Conservation (phyloP, 1,139 yeast species). For the Yamadazyma trypodendri region DNA sequence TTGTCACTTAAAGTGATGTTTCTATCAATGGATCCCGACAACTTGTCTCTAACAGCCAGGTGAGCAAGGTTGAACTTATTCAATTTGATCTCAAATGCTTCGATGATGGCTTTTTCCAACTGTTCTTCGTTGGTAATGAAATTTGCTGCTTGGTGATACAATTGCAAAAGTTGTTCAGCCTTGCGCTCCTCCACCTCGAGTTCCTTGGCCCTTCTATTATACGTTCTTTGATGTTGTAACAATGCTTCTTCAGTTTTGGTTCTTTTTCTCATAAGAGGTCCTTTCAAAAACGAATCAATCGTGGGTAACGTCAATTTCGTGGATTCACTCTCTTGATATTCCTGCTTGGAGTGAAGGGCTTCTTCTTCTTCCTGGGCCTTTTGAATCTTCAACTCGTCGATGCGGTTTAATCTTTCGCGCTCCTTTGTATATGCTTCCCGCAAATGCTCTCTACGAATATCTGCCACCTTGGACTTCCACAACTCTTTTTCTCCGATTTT, state of each 20-base stretch:
- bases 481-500: conserved; percentile 31
- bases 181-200: conserved; percentile 39
- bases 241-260: conserved; percentile 62
- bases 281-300: conserved; percentile 62
- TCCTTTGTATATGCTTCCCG: conserved; percentile 66
- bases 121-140: conserved; percentile 68
- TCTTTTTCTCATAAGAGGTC: conserved; percentile 70
- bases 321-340: conserved; percentile 48
- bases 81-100: conserved; percentile 52
- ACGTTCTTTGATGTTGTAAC: conserved; percentile 39
- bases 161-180: conserved; percentile 58
- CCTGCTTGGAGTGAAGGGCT: conserved; percentile 12
- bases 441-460: conserved; percentile 71
- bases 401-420: conserved; percentile 46
- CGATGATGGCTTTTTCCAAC: conserved; percentile 54
- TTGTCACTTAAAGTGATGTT: conserved; percentile 27
- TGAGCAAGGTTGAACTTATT: conserved; percentile 37
- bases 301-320: conserved; percentile 76
- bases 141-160: conserved; percentile 68
- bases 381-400: conserved; percentile 34
- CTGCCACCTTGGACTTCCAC: conserved; percentile 58
- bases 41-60: conserved; percentile 35
- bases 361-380: conserved; percentile 26
- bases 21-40: conserved; percentile 30
- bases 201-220: conserved; percentile 36